Conservation (phyloP, 768 basidiomycete species). For the Lactarius sanguifluus region DNA sequence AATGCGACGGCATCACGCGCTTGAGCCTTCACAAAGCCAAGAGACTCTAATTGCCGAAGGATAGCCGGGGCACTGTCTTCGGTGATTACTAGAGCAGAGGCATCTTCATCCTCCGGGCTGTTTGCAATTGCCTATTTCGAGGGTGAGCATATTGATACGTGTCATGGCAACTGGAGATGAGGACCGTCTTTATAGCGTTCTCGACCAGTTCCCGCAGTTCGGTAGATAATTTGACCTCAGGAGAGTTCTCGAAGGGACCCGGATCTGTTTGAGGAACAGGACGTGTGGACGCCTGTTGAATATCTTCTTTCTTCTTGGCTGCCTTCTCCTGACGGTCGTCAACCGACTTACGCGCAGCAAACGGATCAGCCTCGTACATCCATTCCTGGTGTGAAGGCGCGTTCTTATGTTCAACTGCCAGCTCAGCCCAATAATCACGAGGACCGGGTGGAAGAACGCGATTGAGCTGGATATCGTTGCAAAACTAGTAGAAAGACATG, state of each 20-base stretch:
- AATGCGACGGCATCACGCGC: conserved; percentile 53
- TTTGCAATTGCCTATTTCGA: conserved; percentile 47
- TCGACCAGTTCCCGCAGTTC: conserved; percentile 78
- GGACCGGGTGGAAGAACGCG: conserved; percentile 79
- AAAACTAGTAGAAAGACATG: conserved; percentile 50
- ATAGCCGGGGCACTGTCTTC: conserved; percentile 46
- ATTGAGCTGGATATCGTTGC: conserved; percentile 72
- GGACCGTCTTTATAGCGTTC: conserved; percentile 72
- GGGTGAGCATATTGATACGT: conserved; percentile 14
- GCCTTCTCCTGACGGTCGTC: conserved; percentile 63
- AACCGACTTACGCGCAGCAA: conserved; percentile 67
- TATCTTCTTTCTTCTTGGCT: conserved; percentile 44
- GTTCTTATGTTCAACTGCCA: conserved; percentile 67
- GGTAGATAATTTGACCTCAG: conserved; percentile 84
- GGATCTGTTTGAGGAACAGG: conserved; percentile 31
- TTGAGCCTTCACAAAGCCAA: conserved; percentile 67
- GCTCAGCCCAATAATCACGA: conserved; percentile 82
- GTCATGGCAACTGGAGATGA: conserved; percentile 4
- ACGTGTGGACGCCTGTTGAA: conserved; percentile 28
- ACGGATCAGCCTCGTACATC: conserved; percentile 90
- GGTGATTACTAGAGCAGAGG: conserved; percentile 38
- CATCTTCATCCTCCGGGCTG: conserved; percentile 50
- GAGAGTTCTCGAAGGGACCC: conserved; percentile 47
- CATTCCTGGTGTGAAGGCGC: conserved; percentile 71
- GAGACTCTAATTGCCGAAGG: conserved; percentile 52